Base-by-base conservation (phyloP, 2,329 filamentous ascomycete species). In the Hymenoscyphus scutula region DNA sequence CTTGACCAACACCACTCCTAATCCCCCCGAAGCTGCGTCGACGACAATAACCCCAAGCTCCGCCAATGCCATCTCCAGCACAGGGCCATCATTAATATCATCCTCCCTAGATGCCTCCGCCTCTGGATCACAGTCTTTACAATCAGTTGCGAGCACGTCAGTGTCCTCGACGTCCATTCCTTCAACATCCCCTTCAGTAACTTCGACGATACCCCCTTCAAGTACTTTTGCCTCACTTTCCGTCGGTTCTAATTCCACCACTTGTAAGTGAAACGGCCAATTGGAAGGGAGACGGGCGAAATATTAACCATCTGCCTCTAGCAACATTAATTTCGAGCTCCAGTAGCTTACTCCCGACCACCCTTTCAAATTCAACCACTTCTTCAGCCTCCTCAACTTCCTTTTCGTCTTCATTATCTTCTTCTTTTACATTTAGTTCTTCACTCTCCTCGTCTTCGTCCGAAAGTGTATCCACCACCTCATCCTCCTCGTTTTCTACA, bases 161-260 rank as follows among this genome's bases (percentile, higher is more conserved):
- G 53, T 61, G 29, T 59, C 64, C 29, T 63, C 61, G 62, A 69
- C 70, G 57, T 67, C 70, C 66, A 62, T 62, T 71, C 67, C 59
- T 69, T 72, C 67, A 30, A 65, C 63, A 65, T 57, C 67, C 60
- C 62, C 41, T 48, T 48, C 41, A 48, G 41, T 48, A 48, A 48
- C 41, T 48, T 48, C 41, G 41, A 48, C 41, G 41, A 48, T 48
- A 48, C 41, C 41, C 41, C 41, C 41, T 23, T 23, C 67, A 29
- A 69, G 58, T 58, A 69, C 57, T 59, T 72, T 72, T 66, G 59
- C 71, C 61, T 72, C 71, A 11, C 60, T 69, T 62, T 60, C 60
- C 64, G 65, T 63, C 60, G 67, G 59, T 61, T 66, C 68, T 70
- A 74, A 73, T 73, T 70, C 71, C 55, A 71, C 69, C 45, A 67